Conservation (phyloP, 345 rosid genomes). For the Cardamine occulta region DNA sequence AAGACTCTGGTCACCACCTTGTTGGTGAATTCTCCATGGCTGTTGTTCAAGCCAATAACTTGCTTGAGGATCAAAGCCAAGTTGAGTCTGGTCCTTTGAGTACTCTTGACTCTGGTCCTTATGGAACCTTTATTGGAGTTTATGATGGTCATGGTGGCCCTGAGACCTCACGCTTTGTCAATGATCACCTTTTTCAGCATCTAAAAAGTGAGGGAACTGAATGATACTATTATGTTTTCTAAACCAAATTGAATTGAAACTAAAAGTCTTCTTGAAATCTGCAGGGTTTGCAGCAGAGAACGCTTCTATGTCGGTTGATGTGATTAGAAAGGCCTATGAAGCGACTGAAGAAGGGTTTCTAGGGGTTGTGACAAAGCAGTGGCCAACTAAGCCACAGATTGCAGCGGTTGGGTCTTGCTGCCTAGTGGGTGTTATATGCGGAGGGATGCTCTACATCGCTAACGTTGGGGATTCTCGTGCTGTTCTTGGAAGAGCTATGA, state of each 20-base stretch:
- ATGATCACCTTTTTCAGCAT: constrained; percentile 87
- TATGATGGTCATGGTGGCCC: constrained; percentile 99
- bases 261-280: constrained; percentile 49
- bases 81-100: constrained; percentile 92
- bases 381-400: constrained; percentile 92
- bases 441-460: constrained; percentile 79
- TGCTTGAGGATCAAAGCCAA: constrained; percentile 98
- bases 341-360: constrained; percentile 96
- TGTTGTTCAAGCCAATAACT: constrained; percentile 66
- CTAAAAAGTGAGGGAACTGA: constrained; percentile 68
- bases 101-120: constrained; percentile 79
- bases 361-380: constrained; percentile 82
- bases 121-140: constrained; percentile 86
- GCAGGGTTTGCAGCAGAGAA: constrained; percentile 79
- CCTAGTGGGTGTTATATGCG: constrained; percentile 78
- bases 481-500: constrained; percentile 83
- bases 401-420: constrained; percentile 99
- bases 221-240: constrained; percentile 12
- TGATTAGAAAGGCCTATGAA: constrained; percentile 77
- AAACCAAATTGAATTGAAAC: constrained; percentile 52
- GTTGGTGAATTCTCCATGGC: constrained; percentile 97
- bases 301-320: constrained; percentile 82
- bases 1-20: constrained; percentile 85
- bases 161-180: constrained; percentile 87
- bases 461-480: constrained; percentile 97